phyloP scores from a whole-genome alignment of 2,329 filamentous ascomycete genomes.

The Trichoderma harzianum region DNA sequence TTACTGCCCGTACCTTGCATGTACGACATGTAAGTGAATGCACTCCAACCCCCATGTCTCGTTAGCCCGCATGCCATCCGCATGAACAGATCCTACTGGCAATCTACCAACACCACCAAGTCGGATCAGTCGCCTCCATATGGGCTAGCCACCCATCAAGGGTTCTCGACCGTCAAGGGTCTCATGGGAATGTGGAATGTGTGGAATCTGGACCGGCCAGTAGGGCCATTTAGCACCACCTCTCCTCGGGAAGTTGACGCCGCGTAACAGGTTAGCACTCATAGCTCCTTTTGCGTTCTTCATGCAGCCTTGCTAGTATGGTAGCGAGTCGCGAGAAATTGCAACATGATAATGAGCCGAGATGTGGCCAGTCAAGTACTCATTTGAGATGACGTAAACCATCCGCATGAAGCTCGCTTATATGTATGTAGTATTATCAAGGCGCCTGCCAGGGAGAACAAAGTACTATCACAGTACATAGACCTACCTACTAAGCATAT shows the following conservation, averaged over 20 bases:
- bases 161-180: background rate
- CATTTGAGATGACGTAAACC: background rate
- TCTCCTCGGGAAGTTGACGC: background rate
- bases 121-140: background rate
- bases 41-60: background rate
- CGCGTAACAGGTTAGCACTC: background rate
- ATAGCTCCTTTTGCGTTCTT: background rate
- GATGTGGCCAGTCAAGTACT: background rate
- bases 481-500: background rate
- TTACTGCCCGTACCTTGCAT: background rate
- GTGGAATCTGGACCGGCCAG: background rate
- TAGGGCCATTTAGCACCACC: background rate
- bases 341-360: background rate
- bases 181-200: background rate
- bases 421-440: background rate
- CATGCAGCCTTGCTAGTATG: background rate
- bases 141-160: background rate
- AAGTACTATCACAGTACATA: background rate
- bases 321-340: background rate
- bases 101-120: background rate
- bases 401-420: background rate
- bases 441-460: background rate
- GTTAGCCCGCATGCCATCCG: background rate
- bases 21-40: background rate
- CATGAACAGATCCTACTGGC: constrained; percentile 4